Percentiles rank a stretch among this genome's conserved stretches.
Evolutionary conservation across 2,329 filamentous ascomycete species (phyloP).

Genomic region (Ophiostoma sp.): DNA sequence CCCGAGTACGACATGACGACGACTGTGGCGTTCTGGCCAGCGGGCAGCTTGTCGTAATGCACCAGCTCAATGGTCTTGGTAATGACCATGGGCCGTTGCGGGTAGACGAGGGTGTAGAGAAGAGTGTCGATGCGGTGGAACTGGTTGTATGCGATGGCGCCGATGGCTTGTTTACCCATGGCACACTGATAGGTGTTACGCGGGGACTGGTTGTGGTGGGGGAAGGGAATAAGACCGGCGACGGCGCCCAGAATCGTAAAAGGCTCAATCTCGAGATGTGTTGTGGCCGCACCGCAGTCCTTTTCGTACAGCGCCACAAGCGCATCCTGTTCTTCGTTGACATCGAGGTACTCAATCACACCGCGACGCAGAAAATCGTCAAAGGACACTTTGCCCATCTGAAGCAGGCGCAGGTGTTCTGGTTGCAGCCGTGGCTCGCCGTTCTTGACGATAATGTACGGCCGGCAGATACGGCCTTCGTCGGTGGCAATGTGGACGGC

Average conservation of each 20-base stretch:
- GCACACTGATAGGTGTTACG: slow-evolving; percentile 99
- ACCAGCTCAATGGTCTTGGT: slow-evolving; percentile 95
- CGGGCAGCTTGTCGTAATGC: slow-evolving; percentile 95
- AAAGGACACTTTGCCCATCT: slow-evolving; percentile 82
- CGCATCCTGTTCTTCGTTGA: slow-evolving; percentile 97
- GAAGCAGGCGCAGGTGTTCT: slow-evolving; percentile 76
- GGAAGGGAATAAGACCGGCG: slow-evolving; percentile 93
- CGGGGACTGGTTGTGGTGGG: slow-evolving; percentile 97
- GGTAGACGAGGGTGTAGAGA: slow-evolving; percentile 95
- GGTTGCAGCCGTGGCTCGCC: slow-evolving; percentile 76
- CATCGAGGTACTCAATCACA: slow-evolving; percentile 93
- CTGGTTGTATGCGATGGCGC: slow-evolving; percentile 96
- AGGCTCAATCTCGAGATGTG: slow-evolving; percentile 95
- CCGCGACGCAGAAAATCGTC: slow-evolving; percentile 91
- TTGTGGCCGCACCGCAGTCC: slow-evolving; percentile 79
- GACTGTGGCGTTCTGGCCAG: slow-evolving; percentile 94
- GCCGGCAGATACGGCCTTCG: slow-evolving; percentile 93
- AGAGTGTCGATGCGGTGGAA: slow-evolving; percentile 96
- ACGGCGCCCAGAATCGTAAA: slow-evolving; percentile 96
- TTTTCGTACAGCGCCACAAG: slow-evolving; percentile 88
- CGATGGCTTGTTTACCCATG: slow-evolving; percentile 99
- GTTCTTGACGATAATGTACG: slow-evolving; percentile 92
- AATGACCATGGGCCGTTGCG: slow-evolving; percentile 96
- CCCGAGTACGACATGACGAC: slow-evolving; percentile 99
- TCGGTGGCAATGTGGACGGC: slow-evolving; percentile 96